These are phyloP conservation scores for Phylloporus gajari DNA, from an alignment of 1,284 basidiomycete genomes.

Conservation along the genomic window DNA sequence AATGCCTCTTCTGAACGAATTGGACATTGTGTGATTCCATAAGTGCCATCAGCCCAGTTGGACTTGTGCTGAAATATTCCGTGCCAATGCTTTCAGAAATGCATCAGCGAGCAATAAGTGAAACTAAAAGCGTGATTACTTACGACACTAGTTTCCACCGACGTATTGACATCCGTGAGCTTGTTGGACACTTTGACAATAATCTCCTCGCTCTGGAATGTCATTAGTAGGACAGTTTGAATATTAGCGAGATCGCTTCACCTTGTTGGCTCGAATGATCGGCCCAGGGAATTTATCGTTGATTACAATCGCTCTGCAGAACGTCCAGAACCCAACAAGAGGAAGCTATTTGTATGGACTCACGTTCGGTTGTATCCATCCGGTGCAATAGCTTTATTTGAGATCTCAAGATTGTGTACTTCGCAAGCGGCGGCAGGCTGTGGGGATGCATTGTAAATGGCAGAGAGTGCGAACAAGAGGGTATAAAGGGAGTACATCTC, in stretches of 20 bases:
- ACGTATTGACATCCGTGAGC: constrained; percentile 40
- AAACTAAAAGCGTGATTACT: not conserved
- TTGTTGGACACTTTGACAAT: constrained; percentile 37
- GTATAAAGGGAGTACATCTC: not conserved
- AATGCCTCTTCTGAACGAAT: constrained; percentile 27
- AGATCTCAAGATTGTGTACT: constrained; percentile 21
- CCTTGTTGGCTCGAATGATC: constrained; percentile 28
- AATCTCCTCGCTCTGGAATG: constrained; percentile 21
- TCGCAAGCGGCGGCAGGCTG: not conserved
- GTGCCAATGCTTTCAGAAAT: constrained; percentile 39
- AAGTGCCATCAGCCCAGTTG: constrained; percentile 33
- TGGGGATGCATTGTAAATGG: not conserved
- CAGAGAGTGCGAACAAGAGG: not conserved
- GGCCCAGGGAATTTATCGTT: constrained; percentile 28
- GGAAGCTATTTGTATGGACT: constrained; percentile 8
- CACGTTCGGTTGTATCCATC: constrained; percentile 42
- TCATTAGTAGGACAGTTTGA: not conserved
- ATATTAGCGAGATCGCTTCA: not conserved
- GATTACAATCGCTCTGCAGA: constrained; percentile 20
- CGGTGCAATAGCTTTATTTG: constrained; percentile 37
- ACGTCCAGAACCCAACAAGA: not conserved
- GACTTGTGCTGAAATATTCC: constrained; percentile 32
- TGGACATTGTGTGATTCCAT: constrained; percentile 45
- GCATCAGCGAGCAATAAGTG: not conserved
- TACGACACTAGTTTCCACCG: constrained; percentile 43